Evolutionary conservation across 441 rosid species (phyloP), one percentile per base, ranked within the genome.

Genomic region (Rhodomyrtus psidioides): DNA sequence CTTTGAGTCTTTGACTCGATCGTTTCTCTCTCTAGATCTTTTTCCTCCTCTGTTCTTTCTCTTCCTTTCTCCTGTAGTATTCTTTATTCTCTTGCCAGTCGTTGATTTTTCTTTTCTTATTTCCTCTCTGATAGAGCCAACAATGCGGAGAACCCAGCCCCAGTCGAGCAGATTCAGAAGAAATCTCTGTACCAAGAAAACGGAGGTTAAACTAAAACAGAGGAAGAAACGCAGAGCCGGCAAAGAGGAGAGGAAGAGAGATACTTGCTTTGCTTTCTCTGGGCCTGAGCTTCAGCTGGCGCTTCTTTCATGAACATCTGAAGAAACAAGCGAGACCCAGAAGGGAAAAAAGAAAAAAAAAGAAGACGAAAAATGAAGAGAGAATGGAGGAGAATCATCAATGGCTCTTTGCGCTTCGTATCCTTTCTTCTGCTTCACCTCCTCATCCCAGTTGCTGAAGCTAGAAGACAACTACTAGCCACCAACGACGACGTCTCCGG

Each of bases 401-500:
- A 24, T 13, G 85, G 88, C 65, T 88, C 87, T 85, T 87, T 84
- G 81, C 85, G 87, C 60, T 86, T 84, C 76, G 44, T 82, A 57
- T 42, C 89, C 60, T 84, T 91, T 86, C 85, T 91, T 55, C 81
- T 89, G 53, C 87, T 81, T 83, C 88, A 81, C 21, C 83, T 85
- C 57, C 87, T 85, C 49, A 59, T 89, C 23, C 54, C 85, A 49
- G 89, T 88, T 65, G 86, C 90, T 42, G 87, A 89, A 21, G 93
- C 93, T 44, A 85, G 90, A 85, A 74, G 81, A 23, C 81, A 44
- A 74, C 81, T 74, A 74, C 81, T 74, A 12, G 81, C 81, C 27
- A 12, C 53, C 81, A 89, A 88, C 53, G 90, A 83, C 87, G 95
- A 94, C 82, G 84, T 90, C 62, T 81, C 84, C 56, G 85, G 88